phyloP scores from a whole-genome alignment of 2,329 filamentous ascomycete species.

The Pseudogymnoascus sp. region DNA sequence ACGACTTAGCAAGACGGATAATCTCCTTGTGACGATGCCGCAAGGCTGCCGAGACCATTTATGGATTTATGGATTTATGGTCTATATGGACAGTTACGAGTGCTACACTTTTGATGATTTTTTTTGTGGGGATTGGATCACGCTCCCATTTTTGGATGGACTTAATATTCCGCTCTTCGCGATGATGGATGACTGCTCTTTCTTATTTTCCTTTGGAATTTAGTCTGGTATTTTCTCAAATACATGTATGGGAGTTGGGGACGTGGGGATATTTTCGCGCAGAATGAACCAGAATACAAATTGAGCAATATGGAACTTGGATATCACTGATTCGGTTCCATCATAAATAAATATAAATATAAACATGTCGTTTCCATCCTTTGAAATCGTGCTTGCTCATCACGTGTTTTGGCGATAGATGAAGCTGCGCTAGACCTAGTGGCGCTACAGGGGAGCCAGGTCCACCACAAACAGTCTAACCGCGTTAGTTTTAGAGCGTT shows the following conservation, averaged over 20 bases:
- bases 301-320: not conserved
- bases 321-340: not conserved
- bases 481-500: not conserved
- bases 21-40: not conserved
- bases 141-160: not conserved
- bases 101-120: not conserved
- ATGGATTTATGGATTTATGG: not conserved
- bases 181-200: not conserved
- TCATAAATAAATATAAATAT: not conserved
- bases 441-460: not conserved
- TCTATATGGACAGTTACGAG: not conserved
- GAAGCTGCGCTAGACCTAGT: not conserved
- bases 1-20: not conserved
- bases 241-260: not conserved
- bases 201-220: not conserved
- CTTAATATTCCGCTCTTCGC: not conserved
- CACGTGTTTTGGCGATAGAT: not conserved
- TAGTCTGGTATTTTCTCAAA: not conserved
- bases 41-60: not conserved
- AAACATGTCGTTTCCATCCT: not conserved
- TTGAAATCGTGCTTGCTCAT: not conserved
- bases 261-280: not conserved
- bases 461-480: not conserved
- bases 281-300: not conserved
- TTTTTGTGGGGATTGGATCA: not conserved